Base-by-base conservation (phyloP, 306 rosid species). In the Dalbergia oliveri region DNA sequence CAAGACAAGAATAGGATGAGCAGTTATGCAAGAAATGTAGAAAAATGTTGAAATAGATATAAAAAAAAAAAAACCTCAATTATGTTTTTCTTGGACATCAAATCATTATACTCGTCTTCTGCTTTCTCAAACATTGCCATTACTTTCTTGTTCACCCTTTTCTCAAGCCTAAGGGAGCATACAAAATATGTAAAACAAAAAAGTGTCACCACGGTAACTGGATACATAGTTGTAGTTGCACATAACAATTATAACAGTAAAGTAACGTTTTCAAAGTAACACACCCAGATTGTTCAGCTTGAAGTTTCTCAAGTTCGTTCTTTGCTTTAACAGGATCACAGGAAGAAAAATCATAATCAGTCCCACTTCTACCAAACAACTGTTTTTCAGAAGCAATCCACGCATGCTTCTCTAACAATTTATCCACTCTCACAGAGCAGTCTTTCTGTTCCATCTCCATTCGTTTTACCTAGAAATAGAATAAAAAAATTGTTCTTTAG, bases 121-220 rank as follows among this genome's bases (percentile, higher is more conserved):
- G 99, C 99, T 91, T 93, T 95, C 91, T 95, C 99, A 83, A 95
- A 95, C 99, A 95, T 93, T 58, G 99, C 98, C 97, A 93, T 95
- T 18, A 95, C 99, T 87, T 95, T 95, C 90, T 95, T 95, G 84
- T 95, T 95, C 84, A 95, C 97, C 90, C 99, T 90, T 90, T 93
- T 95, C 89, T 95, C 99, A 80, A 95, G 99, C 88, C 99, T 83
- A 66, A 37, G 64, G 21, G 26, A 35, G 82, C 44, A 34, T 75
- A 78, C 37, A 23, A 78, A 78, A 15, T 6, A 6, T 18, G 45
- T 63, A n/a, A 69, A 11, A 74, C 57, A 21, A 83, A 1, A 11
- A 26, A 67, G 56, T 72, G 74, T 87, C 75, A 73, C 5, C 12
- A 77, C 23, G 64, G 51, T 82, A 86, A 63, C 53, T 43, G 64